Evolutionary conservation across 352 stramenopile species (phyloP), one percentile per base, ranked within the genome.

Genomic region (Phytophthora macrochlamydospora): DNA sequence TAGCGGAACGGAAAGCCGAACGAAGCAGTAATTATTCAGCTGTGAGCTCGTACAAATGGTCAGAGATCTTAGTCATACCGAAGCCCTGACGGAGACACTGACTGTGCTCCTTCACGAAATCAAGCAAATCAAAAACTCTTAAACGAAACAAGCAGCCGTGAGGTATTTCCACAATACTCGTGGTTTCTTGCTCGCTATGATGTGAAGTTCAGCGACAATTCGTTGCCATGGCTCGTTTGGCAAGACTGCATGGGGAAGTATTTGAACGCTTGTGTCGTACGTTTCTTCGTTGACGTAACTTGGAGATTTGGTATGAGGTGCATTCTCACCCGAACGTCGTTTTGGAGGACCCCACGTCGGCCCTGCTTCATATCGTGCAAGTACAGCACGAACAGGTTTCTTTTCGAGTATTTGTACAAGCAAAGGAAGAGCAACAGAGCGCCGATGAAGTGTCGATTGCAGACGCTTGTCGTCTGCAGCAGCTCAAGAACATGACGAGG

Each of bases 121-220:
- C 32, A 8, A 38, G 3, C 53, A 51, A 13, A 59, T 44, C 42
- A 59, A 59, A 12, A 33, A 13, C 11, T 59, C 5, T 3, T 59
- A 59, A 9, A 49, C 53, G 32, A 38, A 51, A 43, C 18, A 52
- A 5, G 40, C 51, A 43, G 12, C 7, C 37, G 30, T 7, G 14
- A 2, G 13, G 53, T 43, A 18, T 30, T 29, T 18, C 53, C 42
- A 13, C 3, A 3, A n/a, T 13, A 59, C 42, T 29, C 31, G 29
- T 59, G 53, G 53, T 51, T 59, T 32, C 43, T 59, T 7, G 40
- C 42, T 9, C 53, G 42, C 6, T 42, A 59, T 40, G 53, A 59
- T 14, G 31, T 52, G 1, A n/a, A 59, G 30, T 12, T 59, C 18
- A 18, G 35, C 0, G 40, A 51, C n/a, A 29, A 44, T 9, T 42